phyloP scores from a whole-genome alignment of 1,284 basidiomycete species.

The Uromyces viciae-fabae region DNA sequence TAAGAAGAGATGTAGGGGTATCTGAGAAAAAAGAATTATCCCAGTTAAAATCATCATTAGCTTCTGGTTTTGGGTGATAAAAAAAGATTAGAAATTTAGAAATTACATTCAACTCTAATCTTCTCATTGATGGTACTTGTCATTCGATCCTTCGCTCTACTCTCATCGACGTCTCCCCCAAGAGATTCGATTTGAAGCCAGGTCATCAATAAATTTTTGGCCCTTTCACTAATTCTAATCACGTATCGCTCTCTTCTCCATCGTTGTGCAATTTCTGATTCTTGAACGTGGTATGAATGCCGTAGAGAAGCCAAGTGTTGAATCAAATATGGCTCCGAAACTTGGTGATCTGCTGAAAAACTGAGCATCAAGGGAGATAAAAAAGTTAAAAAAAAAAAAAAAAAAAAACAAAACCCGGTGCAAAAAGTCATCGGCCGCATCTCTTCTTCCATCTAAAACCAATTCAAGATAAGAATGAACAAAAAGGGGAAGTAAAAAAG shows the following conservation, averaged over 20 bases:
- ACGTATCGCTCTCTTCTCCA: constrained; percentile 88
- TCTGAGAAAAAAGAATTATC: constrained; percentile 16
- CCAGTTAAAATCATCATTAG: no score
- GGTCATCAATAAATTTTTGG: constrained; percentile 84
- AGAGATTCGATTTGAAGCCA: constrained; percentile 89
- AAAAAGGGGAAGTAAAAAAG: constrained; percentile 91
- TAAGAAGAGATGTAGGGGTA: constrained; percentile 24
- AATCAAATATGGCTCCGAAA: constrained; percentile 67
- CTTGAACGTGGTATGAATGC: constrained; percentile 71
- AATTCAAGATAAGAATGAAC: constrained; percentile 95
- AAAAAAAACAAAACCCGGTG: not conserved
- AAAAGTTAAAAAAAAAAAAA: not conserved
- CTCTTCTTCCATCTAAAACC: constrained; percentile 80
- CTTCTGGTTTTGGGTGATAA: no score
- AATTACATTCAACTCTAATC: constrained; percentile 78
- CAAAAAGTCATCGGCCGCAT: constrained; percentile 66
- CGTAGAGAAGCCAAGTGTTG: constrained; percentile 77
- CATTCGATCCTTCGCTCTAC: constrained; percentile 67
- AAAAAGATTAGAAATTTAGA: not conserved
- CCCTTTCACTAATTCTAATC: constrained; percentile 82
- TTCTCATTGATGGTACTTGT: constrained; percentile 74
- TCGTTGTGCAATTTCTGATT: constrained; percentile 68
- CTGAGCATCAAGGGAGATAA: constrained; percentile 46
- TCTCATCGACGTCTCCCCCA: constrained; percentile 70
- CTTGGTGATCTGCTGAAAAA: constrained; percentile 49